Evolutionary conservation across 164 flowering plant genomes (phyloP).

Genomic region (Dillenia turbinata): DNA sequence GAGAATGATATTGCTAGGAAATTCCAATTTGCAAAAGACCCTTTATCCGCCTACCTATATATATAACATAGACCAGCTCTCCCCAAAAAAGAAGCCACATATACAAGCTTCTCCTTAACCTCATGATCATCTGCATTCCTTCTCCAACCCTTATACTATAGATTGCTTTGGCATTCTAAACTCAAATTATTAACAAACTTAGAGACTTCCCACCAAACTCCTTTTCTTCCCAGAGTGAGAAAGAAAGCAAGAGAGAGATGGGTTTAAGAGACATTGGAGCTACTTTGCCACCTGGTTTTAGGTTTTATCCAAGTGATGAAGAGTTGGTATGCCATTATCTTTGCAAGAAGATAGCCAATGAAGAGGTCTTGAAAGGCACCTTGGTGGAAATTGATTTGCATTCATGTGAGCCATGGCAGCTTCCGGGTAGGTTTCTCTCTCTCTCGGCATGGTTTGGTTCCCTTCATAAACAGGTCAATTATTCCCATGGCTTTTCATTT

Average conservation of each 20-base stretch:
- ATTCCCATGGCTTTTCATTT: too few relatives aligned
- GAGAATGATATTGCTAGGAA: constrained; percentile 9
- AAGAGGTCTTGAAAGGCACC: constrained; percentile 46
- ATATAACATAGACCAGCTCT: not conserved
- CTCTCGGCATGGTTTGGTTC: too few relatives aligned
- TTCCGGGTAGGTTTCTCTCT: constrained; percentile 51
- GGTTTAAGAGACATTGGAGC: constrained; percentile 72
- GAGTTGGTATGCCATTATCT: constrained; percentile 85
- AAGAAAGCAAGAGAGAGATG: constrained; percentile 25
- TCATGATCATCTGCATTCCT: not conserved
- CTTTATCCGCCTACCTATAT: constrained; percentile 8
- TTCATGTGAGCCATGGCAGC: constrained; percentile 91
- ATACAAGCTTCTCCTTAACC: too few relatives aligned
- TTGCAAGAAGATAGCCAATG: constrained; percentile 58
- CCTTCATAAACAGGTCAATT: too few relatives aligned
- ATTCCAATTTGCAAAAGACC: constrained; percentile 5
- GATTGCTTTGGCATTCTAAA: not conserved
- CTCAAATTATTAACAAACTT: not conserved
- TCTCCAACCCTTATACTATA: not conserved
- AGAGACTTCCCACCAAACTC: not conserved
- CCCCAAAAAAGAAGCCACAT: too few relatives aligned
- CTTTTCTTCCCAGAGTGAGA: too few relatives aligned
- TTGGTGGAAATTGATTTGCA: constrained; percentile 82
- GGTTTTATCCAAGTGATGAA: constrained; percentile 81
- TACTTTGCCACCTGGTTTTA: constrained; percentile 78